Evolutionary conservation across 2,329 filamentous ascomycete genomes (phyloP).

Genomic region (Ambrosiella beaveri): DNA sequence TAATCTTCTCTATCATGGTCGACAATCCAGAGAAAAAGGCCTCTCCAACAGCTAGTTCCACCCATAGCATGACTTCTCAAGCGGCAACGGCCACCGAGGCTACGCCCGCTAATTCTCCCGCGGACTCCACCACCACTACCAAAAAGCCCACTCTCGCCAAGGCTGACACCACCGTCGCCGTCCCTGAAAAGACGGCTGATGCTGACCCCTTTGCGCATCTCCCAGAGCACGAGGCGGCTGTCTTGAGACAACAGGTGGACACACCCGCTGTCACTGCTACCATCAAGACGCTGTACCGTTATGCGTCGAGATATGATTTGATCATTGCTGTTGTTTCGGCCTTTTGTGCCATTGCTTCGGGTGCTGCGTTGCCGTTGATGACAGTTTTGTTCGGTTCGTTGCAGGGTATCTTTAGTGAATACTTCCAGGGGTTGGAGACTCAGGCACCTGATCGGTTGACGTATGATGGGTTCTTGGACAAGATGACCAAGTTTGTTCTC

Average conservation of each 20-base stretch:
- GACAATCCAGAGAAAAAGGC: too few relatives aligned
- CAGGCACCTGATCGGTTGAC: conserved; percentile 23
- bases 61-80: too few relatives aligned
- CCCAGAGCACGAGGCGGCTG: conserved; percentile 44
- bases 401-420: conserved; percentile 52
- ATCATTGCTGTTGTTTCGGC: conserved; percentile 43
- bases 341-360: conserved; percentile 51
- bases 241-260: conserved; percentile 52
- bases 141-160: neutral
- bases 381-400: conserved; percentile 67
- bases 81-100: too few relatives aligned
- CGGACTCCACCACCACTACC: too few relatives aligned
- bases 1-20: too few relatives aligned
- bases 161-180: neutral
- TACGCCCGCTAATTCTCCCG: too few relatives aligned
- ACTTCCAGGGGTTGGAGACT: conserved; percentile 30
- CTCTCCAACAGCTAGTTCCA: too few relatives aligned
- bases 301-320: conserved; percentile 48
- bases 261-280: conserved; percentile 46
- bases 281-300: conserved; percentile 50
- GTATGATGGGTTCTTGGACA: conserved; percentile 38
- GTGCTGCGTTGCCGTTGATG: conserved; percentile 63
- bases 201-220: conserved; percentile 44
- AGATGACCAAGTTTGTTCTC: conserved; percentile 48
- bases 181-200: neutral